Percentiles rank a stretch among this genome's conserved stretches.
Evolutionary conservation across 306 rosid genomes (phyloP).

Genomic region (Cicer pinnatifidum): DNA sequence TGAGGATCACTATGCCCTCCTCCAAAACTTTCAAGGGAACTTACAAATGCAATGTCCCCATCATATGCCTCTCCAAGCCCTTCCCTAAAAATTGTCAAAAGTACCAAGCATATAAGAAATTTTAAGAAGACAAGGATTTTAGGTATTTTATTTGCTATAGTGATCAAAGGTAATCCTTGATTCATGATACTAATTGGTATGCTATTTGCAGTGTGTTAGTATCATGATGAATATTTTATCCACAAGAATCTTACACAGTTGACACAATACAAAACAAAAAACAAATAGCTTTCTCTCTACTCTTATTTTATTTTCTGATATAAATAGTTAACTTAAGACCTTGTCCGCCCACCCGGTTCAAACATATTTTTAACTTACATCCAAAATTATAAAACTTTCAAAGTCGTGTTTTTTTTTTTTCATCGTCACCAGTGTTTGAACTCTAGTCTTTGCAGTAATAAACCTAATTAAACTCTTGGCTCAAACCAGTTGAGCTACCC

Average conservation of each 20-base stretch:
- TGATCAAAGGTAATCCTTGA: slow-evolving; percentile 15
- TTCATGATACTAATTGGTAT: slow-evolving; percentile 19
- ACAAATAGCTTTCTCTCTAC: slow-evolving; percentile 5
- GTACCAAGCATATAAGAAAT: slow-evolving; percentile 20
- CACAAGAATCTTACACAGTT: slow-evolving; percentile 9
- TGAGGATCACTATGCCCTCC: slow-evolving; percentile 94
- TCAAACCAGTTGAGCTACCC: too few relatives aligned
- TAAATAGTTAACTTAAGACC: slow-evolving; percentile 26
- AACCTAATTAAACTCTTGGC: too few relatives aligned
- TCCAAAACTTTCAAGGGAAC: slow-evolving; percentile 85
- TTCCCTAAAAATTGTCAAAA: slow-evolving; percentile 61
- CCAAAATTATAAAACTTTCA: slow-evolving; percentile 13
- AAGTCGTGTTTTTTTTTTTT: background rate
- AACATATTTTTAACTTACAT: background rate
- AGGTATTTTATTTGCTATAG: background rate
- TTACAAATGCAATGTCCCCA: slow-evolving; percentile 86
- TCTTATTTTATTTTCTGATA: slow-evolving; percentile 11
- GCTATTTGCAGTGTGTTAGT: slow-evolving; percentile 17
- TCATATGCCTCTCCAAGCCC: slow-evolving; percentile 93
- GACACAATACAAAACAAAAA: background rate
- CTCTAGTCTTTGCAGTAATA: too few relatives aligned
- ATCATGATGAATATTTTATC: background rate
- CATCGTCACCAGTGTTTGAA: too few relatives aligned
- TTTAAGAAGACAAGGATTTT: slow-evolving; percentile 26
- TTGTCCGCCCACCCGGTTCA: slow-evolving; percentile 16